phyloP scores from a whole-genome alignment of 345 rosid genomes.

The Rhodamnia argentea region DNA sequence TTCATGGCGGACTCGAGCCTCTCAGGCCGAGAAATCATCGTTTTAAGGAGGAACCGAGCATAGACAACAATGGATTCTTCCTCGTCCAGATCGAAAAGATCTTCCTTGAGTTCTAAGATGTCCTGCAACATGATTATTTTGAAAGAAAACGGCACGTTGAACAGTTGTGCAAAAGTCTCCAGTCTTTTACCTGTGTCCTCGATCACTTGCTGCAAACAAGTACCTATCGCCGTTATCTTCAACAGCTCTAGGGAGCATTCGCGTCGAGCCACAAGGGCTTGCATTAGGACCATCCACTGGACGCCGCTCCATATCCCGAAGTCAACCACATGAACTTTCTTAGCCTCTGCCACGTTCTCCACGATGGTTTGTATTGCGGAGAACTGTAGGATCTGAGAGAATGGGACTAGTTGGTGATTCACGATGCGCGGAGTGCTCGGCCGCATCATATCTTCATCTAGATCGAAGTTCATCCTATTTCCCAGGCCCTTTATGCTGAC shows the following conservation, averaged over 20 bases:
- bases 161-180: constrained; percentile 1
- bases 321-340: constrained; percentile 26
- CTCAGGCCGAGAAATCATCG: background rate
- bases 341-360: constrained; percentile 11
- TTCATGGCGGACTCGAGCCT: constrained; percentile 9
- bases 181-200: constrained; percentile 13
- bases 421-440: background rate
- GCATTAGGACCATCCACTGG: constrained; percentile 24
- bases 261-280: constrained; percentile 4
- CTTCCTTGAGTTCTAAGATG: constrained; percentile 8
- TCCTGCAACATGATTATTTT: background rate
- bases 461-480: background rate
- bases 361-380: constrained; percentile 19
- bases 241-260: constrained; percentile 13
- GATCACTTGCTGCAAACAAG: background rate
- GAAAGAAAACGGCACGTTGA: constrained; percentile 9
- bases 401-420: constrained; percentile 5
- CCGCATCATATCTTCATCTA: background rate
- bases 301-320: constrained; percentile 5
- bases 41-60: background rate
- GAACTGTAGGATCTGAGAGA: constrained; percentile 13
- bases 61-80: constrained; percentile 14
- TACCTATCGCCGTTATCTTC: constrained; percentile 16
- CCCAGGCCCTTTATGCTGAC: background rate
- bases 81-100: background rate